phyloP scores from a whole-genome alignment of 192 early-diverging fungal genomes.

The Coemansia umbellata region DNA sequence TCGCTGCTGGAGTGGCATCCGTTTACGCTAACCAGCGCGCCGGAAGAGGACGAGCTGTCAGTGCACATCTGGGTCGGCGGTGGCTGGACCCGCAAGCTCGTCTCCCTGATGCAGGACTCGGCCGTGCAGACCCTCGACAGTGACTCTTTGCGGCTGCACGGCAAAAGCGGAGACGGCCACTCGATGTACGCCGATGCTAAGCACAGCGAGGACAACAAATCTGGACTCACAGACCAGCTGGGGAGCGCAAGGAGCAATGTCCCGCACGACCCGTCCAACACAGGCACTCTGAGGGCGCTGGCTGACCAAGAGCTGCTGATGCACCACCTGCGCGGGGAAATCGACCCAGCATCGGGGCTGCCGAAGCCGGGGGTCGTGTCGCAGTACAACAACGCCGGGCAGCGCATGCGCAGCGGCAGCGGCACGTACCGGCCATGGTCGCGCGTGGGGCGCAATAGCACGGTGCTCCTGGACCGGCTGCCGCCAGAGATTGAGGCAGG shows the following conservation, averaged over 20 bases:
- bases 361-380: conserved; percentile 23
- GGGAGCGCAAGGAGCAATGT: not conserved
- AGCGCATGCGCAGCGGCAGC: conserved; percentile 2
- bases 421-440: conserved; percentile 38
- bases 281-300: conserved; percentile 32
- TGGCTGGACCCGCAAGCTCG: conserved; percentile 68
- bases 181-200: conserved; percentile 20
- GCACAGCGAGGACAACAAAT: conserved; percentile 4
- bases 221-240: conserved; percentile 5
- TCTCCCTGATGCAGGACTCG: conserved; percentile 31
- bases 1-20: conserved; percentile 73
- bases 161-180: not conserved
- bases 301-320: conserved; percentile 49
- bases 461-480: conserved; percentile 42
- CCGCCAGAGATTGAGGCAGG: conserved; percentile 40
- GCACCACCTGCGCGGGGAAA: conserved; percentile 37
- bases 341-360: conserved; percentile 30
- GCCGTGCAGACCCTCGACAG: conserved; percentile 24
- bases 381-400: conserved; percentile 14
- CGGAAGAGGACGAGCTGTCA: conserved; percentile 69
- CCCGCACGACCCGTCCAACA: conserved; percentile 6
- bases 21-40: conserved; percentile 80
- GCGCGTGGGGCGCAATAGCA: conserved; percentile 37
- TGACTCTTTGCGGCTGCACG: not conserved
- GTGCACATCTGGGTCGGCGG: conserved; percentile 77